These are phyloP conservation scores for Dryadomyces quercus-mongolicae DNA, from an alignment of 2,329 filamentous ascomycete species.

Conservation along the genomic window DNA sequence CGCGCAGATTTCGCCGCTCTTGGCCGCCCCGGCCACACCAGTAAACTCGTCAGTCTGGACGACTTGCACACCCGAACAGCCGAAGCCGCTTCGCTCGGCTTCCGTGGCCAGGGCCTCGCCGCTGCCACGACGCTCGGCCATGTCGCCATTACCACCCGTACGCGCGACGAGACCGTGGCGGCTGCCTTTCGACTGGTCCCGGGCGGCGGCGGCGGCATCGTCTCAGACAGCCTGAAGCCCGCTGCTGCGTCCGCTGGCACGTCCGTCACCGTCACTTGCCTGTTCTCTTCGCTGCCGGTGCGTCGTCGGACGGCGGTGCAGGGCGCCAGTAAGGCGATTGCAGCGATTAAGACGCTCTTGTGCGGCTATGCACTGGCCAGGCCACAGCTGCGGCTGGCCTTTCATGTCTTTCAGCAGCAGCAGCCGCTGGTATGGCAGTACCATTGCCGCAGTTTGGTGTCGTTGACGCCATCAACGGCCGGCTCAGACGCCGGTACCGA, in stretches of 20 bases:
- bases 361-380: constrained; percentile 55
- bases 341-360: constrained; percentile 47
- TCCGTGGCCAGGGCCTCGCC: constrained; percentile 63
- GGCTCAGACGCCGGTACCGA: constrained; percentile 13
- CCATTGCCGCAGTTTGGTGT: constrained; percentile 7
- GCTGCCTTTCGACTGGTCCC: constrained; percentile 29
- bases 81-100: constrained; percentile 54
- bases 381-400: constrained; percentile 45
- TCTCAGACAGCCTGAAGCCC: constrained; percentile 17
- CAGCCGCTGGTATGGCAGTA: constrained; percentile 46
- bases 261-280: constrained; percentile 45
- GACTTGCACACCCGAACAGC: constrained; percentile 40
- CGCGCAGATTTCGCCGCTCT: constrained; percentile 47
- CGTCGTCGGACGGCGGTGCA: constrained; percentile 46
- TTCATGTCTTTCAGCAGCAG: constrained; percentile 43
- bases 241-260: constrained; percentile 53
- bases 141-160: constrained; percentile 51
- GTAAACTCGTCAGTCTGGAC: constrained; percentile 54
- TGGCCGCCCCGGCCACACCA: constrained; percentile 59
- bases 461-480: not conserved
- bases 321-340: constrained; percentile 42
- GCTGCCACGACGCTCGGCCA: constrained; percentile 48
- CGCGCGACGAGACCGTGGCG: constrained; percentile 47
- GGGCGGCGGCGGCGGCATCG: constrained; percentile 11
- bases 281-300: constrained; percentile 52